These are phyloP conservation scores for Rhizopus arrhizus DNA, from an alignment of 371 early-diverging fungal genomes.

Conservation along the genomic window DNA sequence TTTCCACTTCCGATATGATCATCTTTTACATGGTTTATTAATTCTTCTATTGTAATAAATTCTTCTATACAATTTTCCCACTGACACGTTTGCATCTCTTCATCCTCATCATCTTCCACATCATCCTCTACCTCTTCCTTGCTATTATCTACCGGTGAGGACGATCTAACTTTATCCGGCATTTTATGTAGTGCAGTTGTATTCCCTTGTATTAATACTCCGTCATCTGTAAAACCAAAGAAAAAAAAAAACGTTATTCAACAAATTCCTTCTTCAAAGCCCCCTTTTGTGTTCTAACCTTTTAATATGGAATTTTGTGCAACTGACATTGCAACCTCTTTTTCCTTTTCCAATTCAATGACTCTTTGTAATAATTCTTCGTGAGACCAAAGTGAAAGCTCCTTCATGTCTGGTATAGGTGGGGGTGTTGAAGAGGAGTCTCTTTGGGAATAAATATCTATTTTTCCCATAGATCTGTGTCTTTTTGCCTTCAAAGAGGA, in stretches of 20 bases:
- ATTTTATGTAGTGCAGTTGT: neutral
- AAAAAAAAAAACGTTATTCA: constrained; percentile 6
- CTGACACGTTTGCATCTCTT: constrained; percentile 46
- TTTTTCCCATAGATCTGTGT: constrained; percentile 44
- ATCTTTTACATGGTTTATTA: constrained; percentile 63
- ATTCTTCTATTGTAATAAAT: constrained; percentile 45
- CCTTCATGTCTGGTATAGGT: constrained; percentile 18
- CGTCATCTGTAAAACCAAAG: constrained; percentile 17
- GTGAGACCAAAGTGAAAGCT: constrained; percentile 26
- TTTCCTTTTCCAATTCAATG: constrained; percentile 31
- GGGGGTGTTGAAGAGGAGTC: constrained; percentile 12
- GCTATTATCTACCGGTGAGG: constrained; percentile 20
- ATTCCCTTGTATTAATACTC: neutral
- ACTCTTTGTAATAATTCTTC: constrained; percentile 30
- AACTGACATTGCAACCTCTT: constrained; percentile 9
- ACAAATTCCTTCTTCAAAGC: constrained; percentile 6
- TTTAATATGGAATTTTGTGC: constrained; percentile 11
- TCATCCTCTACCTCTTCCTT: constrained; percentile 29
- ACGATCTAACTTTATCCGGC: constrained; percentile 20
- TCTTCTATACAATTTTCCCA: constrained; percentile 58
- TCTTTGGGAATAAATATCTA: constrained; percentile 27
- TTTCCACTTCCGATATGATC: constrained; percentile 69
- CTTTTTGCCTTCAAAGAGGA: constrained; percentile 40
- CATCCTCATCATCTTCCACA: constrained; percentile 16
- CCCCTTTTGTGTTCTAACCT: constrained; percentile 1